Evolutionary conservation across 331 rosid genomes (phyloP).

Genomic region (Quercus tomentella): DNA sequence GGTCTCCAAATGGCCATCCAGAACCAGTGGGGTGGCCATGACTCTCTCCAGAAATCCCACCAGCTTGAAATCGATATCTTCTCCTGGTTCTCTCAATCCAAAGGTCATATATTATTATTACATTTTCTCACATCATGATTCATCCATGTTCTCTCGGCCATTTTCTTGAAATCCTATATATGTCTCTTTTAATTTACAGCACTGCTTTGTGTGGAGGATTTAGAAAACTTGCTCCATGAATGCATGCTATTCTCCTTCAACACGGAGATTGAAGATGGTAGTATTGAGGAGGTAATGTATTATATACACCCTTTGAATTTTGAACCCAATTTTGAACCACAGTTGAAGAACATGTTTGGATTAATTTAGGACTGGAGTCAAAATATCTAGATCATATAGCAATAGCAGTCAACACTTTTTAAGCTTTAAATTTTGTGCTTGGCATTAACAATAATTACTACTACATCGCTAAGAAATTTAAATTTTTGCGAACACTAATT

Average conservation of each 20-base stretch:
- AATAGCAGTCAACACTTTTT: too few relatives aligned
- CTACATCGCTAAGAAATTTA: too few relatives aligned
- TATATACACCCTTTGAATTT: not conserved
- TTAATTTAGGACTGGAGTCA: too few relatives aligned
- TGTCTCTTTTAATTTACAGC: conserved; percentile 23
- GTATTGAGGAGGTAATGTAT: conserved; percentile 64
- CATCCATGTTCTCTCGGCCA: not conserved
- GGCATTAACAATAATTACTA: too few relatives aligned
- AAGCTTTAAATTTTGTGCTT: too few relatives aligned
- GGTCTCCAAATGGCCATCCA: conserved; percentile 73
- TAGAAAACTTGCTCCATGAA: conserved; percentile 64
- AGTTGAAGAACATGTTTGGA: not conserved
- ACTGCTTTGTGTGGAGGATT: conserved; percentile 44
- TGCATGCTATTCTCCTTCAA: conserved; percentile 58
- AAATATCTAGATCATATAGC: too few relatives aligned
- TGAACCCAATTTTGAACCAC: not conserved
- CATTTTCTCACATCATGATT: not conserved
- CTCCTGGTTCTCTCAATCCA: conserved; percentile 54
- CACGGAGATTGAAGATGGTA: conserved; percentile 84
- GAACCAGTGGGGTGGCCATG: conserved; percentile 70
- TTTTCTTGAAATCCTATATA: not conserved
- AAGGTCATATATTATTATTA: conserved; percentile 18
- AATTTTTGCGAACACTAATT: too few relatives aligned
- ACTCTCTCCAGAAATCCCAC: conserved; percentile 58
- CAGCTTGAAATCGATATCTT: conserved; percentile 49